Evolutionary conservation across 75 land plant genomes (phyloP), one percentile per base, ranked within the genome.

Genomic region (Picea glauca): DNA sequence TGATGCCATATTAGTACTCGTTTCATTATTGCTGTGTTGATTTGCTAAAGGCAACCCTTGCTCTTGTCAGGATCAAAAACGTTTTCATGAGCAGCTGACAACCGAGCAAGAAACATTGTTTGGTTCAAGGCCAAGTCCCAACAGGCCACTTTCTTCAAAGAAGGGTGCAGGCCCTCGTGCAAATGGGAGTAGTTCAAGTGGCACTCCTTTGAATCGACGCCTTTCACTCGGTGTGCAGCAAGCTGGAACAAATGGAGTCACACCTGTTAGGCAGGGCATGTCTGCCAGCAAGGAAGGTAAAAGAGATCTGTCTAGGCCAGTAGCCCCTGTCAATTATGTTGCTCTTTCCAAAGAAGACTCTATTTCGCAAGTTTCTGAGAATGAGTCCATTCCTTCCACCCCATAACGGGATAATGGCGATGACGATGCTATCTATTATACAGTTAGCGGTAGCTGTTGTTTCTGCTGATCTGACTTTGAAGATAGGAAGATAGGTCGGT

Each of bases 51-150:
- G 40, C 33, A 26, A 20, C 43, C 46, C 31, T 65, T 76, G 68
- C 33, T 38, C 32, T 18, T 30, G 33, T 13, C 89, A 97, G 99
- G 99, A 97, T 62, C 92, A 91, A 82, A 94, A 97, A 79, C 84
- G 82, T 65, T 85, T 87, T 78, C 89, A 93, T 40, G 99, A 97
- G 72, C 98, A 93, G 79, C 57, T 90, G 15, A 80, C 58, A 65
- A 91, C 86, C 56, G 98, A 93, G 73, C 96, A 90, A 63, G 98
- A 96, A 81, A 77, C 89, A 43, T 31, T 87, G 30, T 93, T 90
- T 78, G 91, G 92, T 40, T 86, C 99, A 70, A 87, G 82, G 82
- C 92, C 95, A 35, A 97, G 98, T 80, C 99, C 99, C 26, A 87
- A 58, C 56, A 87, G 92, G 70, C 87, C 85, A 11, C 72, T 78